These are phyloP conservation scores for Chaetomiaceae sp. DNA, from an alignment of 2,329 filamentous ascomycete species.

Conservation along the genomic window DNA sequence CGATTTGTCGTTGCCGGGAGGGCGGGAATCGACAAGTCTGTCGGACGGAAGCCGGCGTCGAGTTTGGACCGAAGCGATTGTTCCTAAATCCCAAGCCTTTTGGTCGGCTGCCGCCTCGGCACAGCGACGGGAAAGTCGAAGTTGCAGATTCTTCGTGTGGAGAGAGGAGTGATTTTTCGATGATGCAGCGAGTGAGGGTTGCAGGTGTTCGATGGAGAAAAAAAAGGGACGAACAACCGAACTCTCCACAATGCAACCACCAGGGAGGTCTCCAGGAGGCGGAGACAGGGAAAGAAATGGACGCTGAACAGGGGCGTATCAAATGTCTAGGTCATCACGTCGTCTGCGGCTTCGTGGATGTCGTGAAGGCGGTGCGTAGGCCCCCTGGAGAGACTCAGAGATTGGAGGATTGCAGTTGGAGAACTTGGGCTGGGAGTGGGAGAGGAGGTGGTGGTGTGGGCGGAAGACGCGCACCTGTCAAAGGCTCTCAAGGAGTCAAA, in stretches of 20 bases:
- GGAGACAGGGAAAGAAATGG: conserved; percentile 13
- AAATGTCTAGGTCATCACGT: conserved; percentile 20
- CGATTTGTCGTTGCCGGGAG: not conserved
- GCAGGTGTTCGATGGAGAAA: conserved; percentile 17
- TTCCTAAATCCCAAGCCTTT: not conserved
- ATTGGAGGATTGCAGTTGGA: conserved; percentile 1
- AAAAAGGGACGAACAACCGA: conserved; percentile 10
- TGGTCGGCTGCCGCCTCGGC: conserved; percentile 10
- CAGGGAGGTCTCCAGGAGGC: conserved; percentile 7
- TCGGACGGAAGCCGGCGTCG: not conserved
- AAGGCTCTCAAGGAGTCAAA: no score
- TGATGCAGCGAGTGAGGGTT: conserved; percentile 21
- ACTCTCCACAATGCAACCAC: conserved; percentile 20
- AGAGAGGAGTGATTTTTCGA: conserved; percentile 27
- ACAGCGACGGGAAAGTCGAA: not conserved
- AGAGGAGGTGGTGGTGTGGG: conserved; percentile 15
- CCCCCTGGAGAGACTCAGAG: not conserved
- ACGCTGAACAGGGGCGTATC: conserved; percentile 9
- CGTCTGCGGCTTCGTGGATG: conserved; percentile 18
- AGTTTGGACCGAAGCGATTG: not conserved
- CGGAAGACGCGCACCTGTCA: conserved; percentile 18
- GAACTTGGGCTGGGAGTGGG: conserved; percentile 11
- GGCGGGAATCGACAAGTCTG: not conserved
- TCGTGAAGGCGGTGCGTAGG: conserved; percentile 19
- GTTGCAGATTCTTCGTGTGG: conserved; percentile 25